phyloP scores from a whole-genome alignment of 192 early-diverging fungal genomes.

The Rhizoclosmatium globosum region DNA sequence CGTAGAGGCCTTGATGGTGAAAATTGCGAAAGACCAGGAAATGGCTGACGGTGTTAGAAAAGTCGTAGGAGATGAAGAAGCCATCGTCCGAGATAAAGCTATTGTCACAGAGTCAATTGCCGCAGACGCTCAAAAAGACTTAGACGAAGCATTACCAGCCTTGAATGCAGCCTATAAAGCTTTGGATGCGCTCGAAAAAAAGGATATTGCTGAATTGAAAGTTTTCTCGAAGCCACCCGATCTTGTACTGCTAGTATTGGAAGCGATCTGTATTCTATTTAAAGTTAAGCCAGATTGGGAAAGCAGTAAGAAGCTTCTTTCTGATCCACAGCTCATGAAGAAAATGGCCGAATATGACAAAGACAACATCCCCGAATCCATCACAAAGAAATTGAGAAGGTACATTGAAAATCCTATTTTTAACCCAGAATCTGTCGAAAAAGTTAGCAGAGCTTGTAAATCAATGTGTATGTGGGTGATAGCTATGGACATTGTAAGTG shows the following conservation, averaged over 20 bases:
- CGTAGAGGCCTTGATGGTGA: conserved; percentile 65
- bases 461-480: conserved; percentile 73
- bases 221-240: conserved; percentile 69
- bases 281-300: conserved; percentile 72
- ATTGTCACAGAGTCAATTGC: conserved; percentile 65
- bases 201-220: conserved; percentile 70
- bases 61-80: conserved; percentile 67
- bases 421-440: conserved; percentile 63
- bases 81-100: conserved; percentile 63
- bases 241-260: conserved; percentile 62
- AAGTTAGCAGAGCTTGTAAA: conserved; percentile 63
- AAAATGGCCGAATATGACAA: conserved; percentile 69
- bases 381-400: conserved; percentile 64
- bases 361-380: conserved; percentile 63
- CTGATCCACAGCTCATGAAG: conserved; percentile 68
- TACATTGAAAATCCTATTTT: conserved; percentile 68
- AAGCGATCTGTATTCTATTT: conserved; percentile 68
- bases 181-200: conserved; percentile 65
- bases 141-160: conserved; percentile 67
- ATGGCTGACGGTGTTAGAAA: conserved; percentile 68
- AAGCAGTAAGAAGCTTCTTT: conserved; percentile 62
- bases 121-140: conserved; percentile 62
- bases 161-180: conserved; percentile 66
- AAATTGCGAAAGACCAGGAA: conserved; percentile 71
- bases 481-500: conserved; percentile 57